These are phyloP conservation scores for Podaxis carcinomalis DNA, from an alignment of 768 basidiomycete genomes.

Conservation along the genomic window DNA sequence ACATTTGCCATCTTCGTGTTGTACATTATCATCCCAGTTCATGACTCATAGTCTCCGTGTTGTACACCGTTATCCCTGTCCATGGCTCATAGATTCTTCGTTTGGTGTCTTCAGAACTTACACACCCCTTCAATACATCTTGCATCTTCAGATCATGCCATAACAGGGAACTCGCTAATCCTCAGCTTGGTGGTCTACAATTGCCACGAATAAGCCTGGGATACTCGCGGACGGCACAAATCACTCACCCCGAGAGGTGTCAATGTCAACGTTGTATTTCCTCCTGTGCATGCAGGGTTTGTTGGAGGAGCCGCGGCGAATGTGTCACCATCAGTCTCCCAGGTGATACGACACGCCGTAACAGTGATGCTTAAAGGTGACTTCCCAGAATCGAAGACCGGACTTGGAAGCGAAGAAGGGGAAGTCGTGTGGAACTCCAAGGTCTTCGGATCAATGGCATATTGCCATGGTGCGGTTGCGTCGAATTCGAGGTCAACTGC, in stretches of 20 bases:
- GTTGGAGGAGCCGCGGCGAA: slow-evolving; percentile 45
- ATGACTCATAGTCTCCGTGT: background rate
- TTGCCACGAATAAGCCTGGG: background rate
- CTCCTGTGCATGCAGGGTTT: slow-evolving; percentile 38
- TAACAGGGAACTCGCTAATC: slow-evolving; percentile 38
- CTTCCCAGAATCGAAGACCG: slow-evolving; percentile 44
- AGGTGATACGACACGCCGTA: slow-evolving; percentile 46
- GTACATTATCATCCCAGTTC: background rate
- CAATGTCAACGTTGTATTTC: slow-evolving; percentile 36
- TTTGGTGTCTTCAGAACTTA: background rate
- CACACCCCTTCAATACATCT: background rate
- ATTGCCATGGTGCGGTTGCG: slow-evolving; percentile 44
- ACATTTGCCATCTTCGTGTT: background rate
- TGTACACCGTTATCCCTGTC: background rate
- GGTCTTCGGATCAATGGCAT: slow-evolving; percentile 48
- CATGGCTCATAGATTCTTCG: background rate
- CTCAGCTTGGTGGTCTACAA: slow-evolving; percentile 33
- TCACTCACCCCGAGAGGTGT: slow-evolving; percentile 45
- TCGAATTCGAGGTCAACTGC: slow-evolving; percentile 50
- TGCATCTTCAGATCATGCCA: background rate
- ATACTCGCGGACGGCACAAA: background rate
- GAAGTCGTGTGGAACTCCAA: slow-evolving; percentile 32
- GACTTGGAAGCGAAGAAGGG: slow-evolving; percentile 36
- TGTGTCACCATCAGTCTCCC: slow-evolving; percentile 41
- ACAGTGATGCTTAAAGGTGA: slow-evolving; percentile 45